These are phyloP conservation scores for Sporisorium iseilematis-ciliati DNA, from an alignment of 1,284 basidiomycete species.

Conservation along the genomic window DNA sequence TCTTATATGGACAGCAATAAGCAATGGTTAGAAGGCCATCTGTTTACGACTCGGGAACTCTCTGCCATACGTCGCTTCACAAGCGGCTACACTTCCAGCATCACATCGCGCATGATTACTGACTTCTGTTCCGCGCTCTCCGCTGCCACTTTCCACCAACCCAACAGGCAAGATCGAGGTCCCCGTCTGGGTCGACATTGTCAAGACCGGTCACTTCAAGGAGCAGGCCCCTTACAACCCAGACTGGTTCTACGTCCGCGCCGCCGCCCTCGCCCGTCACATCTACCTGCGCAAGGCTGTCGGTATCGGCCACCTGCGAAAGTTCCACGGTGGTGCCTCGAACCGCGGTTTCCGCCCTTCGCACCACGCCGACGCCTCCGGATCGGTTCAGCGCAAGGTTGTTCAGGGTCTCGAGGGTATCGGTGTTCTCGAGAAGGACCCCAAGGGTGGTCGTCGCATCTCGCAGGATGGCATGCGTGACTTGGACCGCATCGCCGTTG, in stretches of 20 bases:
- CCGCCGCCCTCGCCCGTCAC: slow-evolving; percentile 98
- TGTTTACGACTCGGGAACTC: too few species aligned
- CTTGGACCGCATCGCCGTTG: slow-evolving; percentile 97
- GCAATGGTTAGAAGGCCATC: too few species aligned
- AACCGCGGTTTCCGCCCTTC: slow-evolving; percentile 87
- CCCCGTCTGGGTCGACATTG: slow-evolving; percentile 98
- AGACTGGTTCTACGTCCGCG: slow-evolving; percentile 99
- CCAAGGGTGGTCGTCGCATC: slow-evolving; percentile 95
- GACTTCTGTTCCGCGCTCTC: slow-evolving; percentile 1
- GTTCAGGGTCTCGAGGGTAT: slow-evolving; percentile 99
- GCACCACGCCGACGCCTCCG: slow-evolving; percentile 89
- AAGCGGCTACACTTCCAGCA: not conserved
- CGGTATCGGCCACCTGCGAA: slow-evolving; percentile 93
- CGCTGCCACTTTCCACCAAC: not conserved
- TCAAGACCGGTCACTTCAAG: slow-evolving; percentile 98
- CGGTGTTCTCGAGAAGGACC: slow-evolving; percentile 90
- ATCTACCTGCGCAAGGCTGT: slow-evolving; percentile 99
- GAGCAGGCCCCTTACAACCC: slow-evolving; percentile 99
- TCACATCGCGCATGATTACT: not conserved
- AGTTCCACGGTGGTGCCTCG: slow-evolving; percentile 97
- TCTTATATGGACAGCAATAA: too few species aligned
- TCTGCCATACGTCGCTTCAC: not conserved
- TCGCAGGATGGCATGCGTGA: slow-evolving; percentile 96
- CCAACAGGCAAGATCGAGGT: slow-evolving; percentile 88
- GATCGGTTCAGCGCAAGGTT: slow-evolving; percentile 75